Evolutionary conservation across 495 filamentous ascomycete genomes (phyloP).

Genomic region (Parachaetomium inaequale): DNA sequence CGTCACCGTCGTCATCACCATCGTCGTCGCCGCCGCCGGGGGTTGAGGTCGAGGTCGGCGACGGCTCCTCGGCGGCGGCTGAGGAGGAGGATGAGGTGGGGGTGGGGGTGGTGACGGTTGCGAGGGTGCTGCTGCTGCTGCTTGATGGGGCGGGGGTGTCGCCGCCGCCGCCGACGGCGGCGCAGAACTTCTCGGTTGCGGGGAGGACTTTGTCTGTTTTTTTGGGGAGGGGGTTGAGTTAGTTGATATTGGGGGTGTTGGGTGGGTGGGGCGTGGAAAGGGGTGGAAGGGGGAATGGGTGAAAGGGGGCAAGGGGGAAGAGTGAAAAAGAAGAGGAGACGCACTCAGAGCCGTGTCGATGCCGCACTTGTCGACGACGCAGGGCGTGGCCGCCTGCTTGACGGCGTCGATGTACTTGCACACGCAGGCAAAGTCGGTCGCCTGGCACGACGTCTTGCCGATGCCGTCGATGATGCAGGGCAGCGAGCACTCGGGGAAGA

Average conservation of each 20-base stretch:
- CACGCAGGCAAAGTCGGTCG: conserved; percentile 42
- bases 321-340: neutral
- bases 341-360: conserved; percentile 33
- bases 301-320: neutral
- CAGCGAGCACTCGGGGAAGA: conserved; percentile 41
- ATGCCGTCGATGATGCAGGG: conserved; percentile 39
- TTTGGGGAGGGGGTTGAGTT: neutral
- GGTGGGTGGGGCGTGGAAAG: too few species aligned
- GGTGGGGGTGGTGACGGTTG: neutral
- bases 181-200: conserved; percentile 37
- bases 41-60: neutral
- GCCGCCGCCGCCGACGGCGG: conserved; percentile 17
- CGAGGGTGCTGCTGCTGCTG: neutral
- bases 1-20: neutral
- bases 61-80: neutral
- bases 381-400: conserved; percentile 32
- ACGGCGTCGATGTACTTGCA: conserved; percentile 39
- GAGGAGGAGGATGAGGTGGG: neutral
- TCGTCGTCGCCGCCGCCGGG: neutral
- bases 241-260: conserved; percentile 1
- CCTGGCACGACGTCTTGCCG: conserved; percentile 33
- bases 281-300: neutral
- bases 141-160: neutral
- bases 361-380: conserved; percentile 38
- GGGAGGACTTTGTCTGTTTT: conserved; percentile 37